Conservation (phyloP, 352 stramenopile species). For the Phytophthora sp. region DNA sequence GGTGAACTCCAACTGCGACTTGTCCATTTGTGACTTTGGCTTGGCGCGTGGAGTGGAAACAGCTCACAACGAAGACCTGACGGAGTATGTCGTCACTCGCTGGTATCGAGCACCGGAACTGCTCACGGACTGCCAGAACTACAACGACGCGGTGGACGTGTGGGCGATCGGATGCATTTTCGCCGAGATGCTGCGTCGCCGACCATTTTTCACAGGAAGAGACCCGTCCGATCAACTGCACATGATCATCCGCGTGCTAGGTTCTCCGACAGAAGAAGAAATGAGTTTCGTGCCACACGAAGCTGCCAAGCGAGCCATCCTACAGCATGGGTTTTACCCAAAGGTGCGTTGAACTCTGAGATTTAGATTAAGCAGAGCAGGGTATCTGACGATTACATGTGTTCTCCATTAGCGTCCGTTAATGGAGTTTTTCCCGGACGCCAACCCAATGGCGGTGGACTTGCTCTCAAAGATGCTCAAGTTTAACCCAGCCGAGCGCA, state of each 20-base stretch:
- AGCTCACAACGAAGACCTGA: constrained; percentile 73
- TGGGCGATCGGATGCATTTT: constrained; percentile 99
- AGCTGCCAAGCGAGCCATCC: constrained; percentile 81
- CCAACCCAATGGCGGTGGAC: constrained; percentile 83
- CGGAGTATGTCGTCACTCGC: constrained; percentile 94
- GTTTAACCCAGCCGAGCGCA: constrained; percentile 94
- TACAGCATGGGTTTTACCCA: constrained; percentile 85
- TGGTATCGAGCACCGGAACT: constrained; percentile 92
- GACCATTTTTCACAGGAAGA: constrained; percentile 88
- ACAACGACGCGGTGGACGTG: constrained; percentile 96
- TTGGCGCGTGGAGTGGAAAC: constrained; percentile 91
- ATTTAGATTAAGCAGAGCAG: background rate
- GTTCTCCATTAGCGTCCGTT: constrained; percentile 53
- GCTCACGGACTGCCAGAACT: constrained; percentile 94
- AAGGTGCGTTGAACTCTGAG: constrained; percentile 47
- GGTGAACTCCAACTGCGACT: constrained; percentile 91
- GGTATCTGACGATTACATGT: background rate
- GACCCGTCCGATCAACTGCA: constrained; percentile 87
- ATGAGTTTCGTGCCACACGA: constrained; percentile 98
- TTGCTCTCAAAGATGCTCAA: constrained; percentile 92
- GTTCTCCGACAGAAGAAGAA: constrained; percentile 94
- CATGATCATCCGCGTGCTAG: constrained; percentile 91
- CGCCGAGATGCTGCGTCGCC: constrained; percentile 97
- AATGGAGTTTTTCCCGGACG: constrained; percentile 87
- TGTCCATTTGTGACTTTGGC: constrained; percentile 94